Evolutionary conservation across 441 rosid species (phyloP), one percentile per base, ranked within the genome.

Genomic region (Rhodomyrtus psidioides): DNA sequence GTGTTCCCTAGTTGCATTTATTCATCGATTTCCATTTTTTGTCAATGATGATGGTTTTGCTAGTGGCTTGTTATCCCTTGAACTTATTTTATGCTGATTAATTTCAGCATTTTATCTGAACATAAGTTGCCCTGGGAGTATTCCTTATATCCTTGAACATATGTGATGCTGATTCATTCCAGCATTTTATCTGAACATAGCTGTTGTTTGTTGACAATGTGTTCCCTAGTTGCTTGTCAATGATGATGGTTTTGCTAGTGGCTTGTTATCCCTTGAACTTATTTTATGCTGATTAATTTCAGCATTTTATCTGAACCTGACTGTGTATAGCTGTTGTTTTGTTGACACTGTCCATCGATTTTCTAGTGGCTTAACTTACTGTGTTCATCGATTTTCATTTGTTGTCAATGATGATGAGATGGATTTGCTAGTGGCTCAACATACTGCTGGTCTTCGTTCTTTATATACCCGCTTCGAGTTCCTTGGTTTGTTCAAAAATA

Each of bases 21-120:
- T 27, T 28, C 74, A 60, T 28, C 23, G 74, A 28, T 28, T 60
- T 59, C 28, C 74, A 28, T 30, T 19, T 55, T 6, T 34, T 65
- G 76, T 21, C 46, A 65, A 65, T 34, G 76, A 65, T 55, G 57
- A 55, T 65, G 46, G 42, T 4, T 21, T 62, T 62, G 4, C 76
- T 17, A 30, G 75, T 16, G 19, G 19, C 57, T 55, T 28, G 1
- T 27, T 30, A 60, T 60, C 74, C 74, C 39, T 60, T 28, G 70
- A 60, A 60, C 74, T 60, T 60, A 62, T 30, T 28, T 62, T 28
- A 28, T 16, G 75, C 39, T 62, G 34, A 62, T 62, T 62, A 39
- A 62, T 62, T 30, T 62, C 24, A 17, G 24, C 12, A 30, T 62
- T 62, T n/a, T n/a, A n/a, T n/a, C n/a, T n/a, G n/a, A 93, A 92